Base-by-base conservation (phyloP, 805 yeast genomes). In the Starmerella floris region DNA sequence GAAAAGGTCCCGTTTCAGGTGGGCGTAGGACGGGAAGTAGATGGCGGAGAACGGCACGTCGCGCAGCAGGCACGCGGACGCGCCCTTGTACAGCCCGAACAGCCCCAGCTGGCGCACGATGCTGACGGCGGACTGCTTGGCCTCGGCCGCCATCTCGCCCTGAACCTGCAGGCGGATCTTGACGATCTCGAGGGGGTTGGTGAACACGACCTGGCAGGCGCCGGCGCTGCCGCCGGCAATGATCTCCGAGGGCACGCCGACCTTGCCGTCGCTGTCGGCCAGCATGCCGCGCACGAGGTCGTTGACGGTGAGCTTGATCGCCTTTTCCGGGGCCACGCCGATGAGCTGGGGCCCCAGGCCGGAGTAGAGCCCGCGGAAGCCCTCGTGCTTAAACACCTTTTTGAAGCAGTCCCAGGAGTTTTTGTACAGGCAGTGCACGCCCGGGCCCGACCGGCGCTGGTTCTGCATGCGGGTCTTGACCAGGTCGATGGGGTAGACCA, bases 241-340 rank as follows among this genome's bases (percentile, higher is more conserved):
- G 36, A 88, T 68, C 63, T 88, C 97, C 69, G 79, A 72, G 23
- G 64, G 59, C 51, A 72, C 51, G 2, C 74, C 61, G 38, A 77
- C 65, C 26, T 67, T 59, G 42, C 76, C 77, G 13, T 69, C 64
- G 21, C 65, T 55, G 36, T 70, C 64, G n/a, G 83, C 70, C 49
- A 88, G 77, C 42, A 74, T 68, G 23, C 77, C 77, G 55, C 97
- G 74, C 44, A 85, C 77, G 43, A 82, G 66, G 60, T 88, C 98
- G 63, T 88, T 88, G 31, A 88, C 94, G 0, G 97, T 87, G 51
- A 88, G 73, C 64, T 88, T 88, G 56, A 88, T 88, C 35, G 97
- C 97, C 67, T 88, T 88, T 62, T 88, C 98, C 2, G 98, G 98
- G 0, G 97, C 97, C 40, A 88, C 97, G 52, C 98, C 98, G 38